These are phyloP conservation scores for Podospora australis DNA, from an alignment of 495 filamentous ascomycete genomes.

Conservation along the genomic window DNA sequence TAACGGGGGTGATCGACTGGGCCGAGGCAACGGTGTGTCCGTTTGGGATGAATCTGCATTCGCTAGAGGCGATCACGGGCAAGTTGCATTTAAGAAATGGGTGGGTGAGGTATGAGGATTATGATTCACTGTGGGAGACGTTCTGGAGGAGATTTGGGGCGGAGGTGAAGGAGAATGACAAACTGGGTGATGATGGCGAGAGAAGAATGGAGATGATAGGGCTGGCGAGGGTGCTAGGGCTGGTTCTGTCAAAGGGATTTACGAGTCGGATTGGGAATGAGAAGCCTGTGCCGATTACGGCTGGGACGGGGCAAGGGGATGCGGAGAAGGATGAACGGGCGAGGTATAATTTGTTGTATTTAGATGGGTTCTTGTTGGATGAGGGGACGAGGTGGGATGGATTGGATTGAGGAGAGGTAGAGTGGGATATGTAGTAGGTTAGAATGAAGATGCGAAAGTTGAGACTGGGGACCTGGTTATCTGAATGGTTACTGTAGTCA, in stretches of 20 bases:
- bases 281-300: too few species aligned
- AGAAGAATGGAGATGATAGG: not conserved
- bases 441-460: too few species aligned
- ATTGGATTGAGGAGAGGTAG: too few species aligned
- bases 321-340: not conserved
- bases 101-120: slow-evolving; percentile 34
- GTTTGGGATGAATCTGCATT: slow-evolving; percentile 36
- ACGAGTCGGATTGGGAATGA: not conserved
- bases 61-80: slow-evolving; percentile 28
- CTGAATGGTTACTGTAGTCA: too few species aligned
- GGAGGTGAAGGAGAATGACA: slow-evolving; percentile 27
- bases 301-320: not conserved
- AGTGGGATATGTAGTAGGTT: too few species aligned
- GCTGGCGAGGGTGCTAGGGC: not conserved
- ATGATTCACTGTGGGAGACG: slow-evolving; percentile 22
- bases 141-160: slow-evolving; percentile 34
- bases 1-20: slow-evolving; percentile 39
- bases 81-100: slow-evolving; percentile 32
- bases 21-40: slow-evolving; percentile 34
- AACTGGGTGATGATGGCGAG: slow-evolving; percentile 22
- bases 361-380: not conserved
- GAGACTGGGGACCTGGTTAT: too few species aligned
- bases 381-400: not conserved
- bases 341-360: not conserved
- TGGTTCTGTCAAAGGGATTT: not conserved